A percentile compares a stretch with the other conserved stretches of the same genome.
Conservation (phyloP, 179 eudicot genomes). For the Monotropa hypopitys region DNA sequence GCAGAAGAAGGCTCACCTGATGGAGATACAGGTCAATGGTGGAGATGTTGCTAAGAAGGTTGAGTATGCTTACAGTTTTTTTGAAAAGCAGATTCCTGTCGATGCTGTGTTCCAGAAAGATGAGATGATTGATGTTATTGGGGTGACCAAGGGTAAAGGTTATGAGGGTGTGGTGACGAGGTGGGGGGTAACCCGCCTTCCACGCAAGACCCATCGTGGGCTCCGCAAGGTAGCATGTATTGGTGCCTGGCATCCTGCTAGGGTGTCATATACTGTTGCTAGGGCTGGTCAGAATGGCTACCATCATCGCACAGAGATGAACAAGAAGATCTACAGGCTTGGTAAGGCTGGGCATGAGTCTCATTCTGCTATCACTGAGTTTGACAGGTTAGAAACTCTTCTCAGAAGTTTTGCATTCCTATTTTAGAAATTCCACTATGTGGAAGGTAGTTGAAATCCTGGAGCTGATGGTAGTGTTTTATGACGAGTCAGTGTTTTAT, state of each 20-base stretch:
- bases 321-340: constrained; percentile 75
- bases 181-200: constrained; percentile 81
- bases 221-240: constrained; percentile 76
- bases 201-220: constrained; percentile 77
- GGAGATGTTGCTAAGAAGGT: constrained; percentile 58
- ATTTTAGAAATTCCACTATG: not conserved
- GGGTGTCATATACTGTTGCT: constrained; percentile 73
- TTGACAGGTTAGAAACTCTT: constrained; percentile 39
- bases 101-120: constrained; percentile 70
- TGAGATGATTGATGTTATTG: constrained; percentile 70
- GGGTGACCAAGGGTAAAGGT: constrained; percentile 79
- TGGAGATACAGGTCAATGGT: constrained; percentile 74
- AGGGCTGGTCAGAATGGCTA: constrained; percentile 82
- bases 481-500: not conserved
- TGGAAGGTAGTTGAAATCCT: not conserved
- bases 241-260: constrained; percentile 76
- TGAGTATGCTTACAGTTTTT: constrained; percentile 56
- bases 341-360: constrained; percentile 50
- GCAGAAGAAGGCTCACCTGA: constrained; percentile 65
- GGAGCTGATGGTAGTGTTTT: not conserved
- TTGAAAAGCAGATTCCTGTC: constrained; percentile 55
- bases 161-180: constrained; percentile 75
- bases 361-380: constrained; percentile 53
- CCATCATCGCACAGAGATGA: constrained; percentile 75
- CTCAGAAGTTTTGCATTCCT: not conserved